phyloP scores from a whole-genome alignment of 306 rosid species.

The Castanospermum australe region DNA sequence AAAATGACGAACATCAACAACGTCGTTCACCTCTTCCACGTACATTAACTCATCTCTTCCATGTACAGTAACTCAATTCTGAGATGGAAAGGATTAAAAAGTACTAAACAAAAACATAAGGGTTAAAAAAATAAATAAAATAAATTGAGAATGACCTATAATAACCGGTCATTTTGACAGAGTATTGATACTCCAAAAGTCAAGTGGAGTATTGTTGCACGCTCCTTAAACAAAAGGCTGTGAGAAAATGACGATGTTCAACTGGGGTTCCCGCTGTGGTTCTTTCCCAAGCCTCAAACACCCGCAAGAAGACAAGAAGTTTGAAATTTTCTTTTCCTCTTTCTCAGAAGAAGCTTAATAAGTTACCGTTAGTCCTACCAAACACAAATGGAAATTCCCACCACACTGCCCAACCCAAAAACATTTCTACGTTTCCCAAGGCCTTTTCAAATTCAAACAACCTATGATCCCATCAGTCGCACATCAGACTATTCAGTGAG shows the following conservation, averaged over 20 bases:
- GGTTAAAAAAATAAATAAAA: too few relatives aligned
- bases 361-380: conserved; percentile 24
- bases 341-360: background rate
- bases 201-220: too few relatives aligned
- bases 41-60: too few relatives aligned
- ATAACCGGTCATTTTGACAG: too few relatives aligned
- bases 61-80: too few relatives aligned
- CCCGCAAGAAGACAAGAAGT: background rate
- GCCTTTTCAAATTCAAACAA: conserved; percentile 35
- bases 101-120: too few relatives aligned
- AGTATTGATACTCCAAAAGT: too few relatives aligned
- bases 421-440: conserved; percentile 18
- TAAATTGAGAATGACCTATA: too few relatives aligned
- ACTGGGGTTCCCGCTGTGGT: conserved; percentile 2
- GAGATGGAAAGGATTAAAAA: too few relatives aligned
- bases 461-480: background rate
- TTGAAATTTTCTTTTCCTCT: background rate
- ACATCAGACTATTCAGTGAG: background rate
- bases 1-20: too few relatives aligned
- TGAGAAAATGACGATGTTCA: background rate
- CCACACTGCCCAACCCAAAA: background rate
- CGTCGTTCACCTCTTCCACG: too few relatives aligned
- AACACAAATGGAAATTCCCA: background rate
- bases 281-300: background rate
- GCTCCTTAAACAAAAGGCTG: too few relatives aligned